These are phyloP conservation scores for Podila clonocystis DNA, from an alignment of 192 early-diverging fungal genomes.

Conservation along the genomic window DNA sequence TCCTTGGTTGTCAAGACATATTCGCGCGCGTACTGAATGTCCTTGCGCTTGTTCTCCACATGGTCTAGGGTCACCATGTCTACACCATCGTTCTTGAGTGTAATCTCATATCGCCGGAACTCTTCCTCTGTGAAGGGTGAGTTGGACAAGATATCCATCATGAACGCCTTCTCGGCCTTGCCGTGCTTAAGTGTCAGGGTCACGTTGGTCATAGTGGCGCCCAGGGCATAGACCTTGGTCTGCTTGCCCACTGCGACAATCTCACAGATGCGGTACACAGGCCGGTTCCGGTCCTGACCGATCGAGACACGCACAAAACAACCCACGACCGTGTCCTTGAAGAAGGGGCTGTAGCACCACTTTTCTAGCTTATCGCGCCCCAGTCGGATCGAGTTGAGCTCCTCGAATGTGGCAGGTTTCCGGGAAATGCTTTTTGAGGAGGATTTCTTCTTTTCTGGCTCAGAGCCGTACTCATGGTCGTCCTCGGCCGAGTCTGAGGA, in stretches of 20 bases:
- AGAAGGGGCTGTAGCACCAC: slow-evolving; percentile 79
- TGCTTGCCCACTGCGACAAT: slow-evolving; percentile 36
- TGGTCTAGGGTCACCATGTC: slow-evolving; percentile 58
- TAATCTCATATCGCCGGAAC: slow-evolving; percentile 63
- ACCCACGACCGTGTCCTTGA: slow-evolving; percentile 71
- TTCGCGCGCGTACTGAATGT: slow-evolving; percentile 62
- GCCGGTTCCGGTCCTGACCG: slow-evolving; percentile 66
- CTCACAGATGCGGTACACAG: slow-evolving; percentile 63
- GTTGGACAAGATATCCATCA: slow-evolving; percentile 85
- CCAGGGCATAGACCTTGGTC: slow-evolving; percentile 69
- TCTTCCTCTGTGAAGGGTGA: slow-evolving; percentile 71
- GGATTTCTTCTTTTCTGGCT: slow-evolving; percentile 37
- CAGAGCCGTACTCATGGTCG: slow-evolving; percentile 35
- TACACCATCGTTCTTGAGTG: slow-evolving; percentile 59
- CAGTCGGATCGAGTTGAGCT: slow-evolving; percentile 69
- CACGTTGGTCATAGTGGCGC: slow-evolving; percentile 70
- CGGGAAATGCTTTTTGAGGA: slow-evolving; percentile 35
- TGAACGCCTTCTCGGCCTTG: slow-evolving; percentile 70
- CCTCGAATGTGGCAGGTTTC: slow-evolving; percentile 66
- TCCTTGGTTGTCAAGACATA: slow-evolving; percentile 73
- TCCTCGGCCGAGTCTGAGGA: slow-evolving; percentile 34
- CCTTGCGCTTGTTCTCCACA: slow-evolving; percentile 63
- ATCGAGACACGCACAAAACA: slow-evolving; percentile 74
- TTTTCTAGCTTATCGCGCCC: slow-evolving; percentile 73
- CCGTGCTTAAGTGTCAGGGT: slow-evolving; percentile 76